Evolutionary conservation across 495 filamentous ascomycete genomes (phyloP).

Genomic region (Glonium stellatum): DNA sequence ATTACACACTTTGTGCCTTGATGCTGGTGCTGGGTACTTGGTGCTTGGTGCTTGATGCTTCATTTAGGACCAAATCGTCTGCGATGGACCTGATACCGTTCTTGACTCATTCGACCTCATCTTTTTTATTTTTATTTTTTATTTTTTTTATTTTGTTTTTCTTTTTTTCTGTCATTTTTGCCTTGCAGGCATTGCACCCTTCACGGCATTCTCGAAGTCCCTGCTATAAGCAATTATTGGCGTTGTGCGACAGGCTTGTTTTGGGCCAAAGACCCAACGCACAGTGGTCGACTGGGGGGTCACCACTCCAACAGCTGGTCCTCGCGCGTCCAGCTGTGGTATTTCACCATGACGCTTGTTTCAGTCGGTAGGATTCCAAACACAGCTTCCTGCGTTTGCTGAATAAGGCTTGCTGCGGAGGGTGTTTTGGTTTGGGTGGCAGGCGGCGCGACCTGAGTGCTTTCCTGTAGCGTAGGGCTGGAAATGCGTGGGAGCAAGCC

Average conservation of each 20-base stretch:
- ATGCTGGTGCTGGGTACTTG: no score
- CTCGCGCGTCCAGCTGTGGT: background rate
- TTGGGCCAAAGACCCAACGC: background rate
- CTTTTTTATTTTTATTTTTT: background rate
- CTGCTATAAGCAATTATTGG: constrained; percentile 1
- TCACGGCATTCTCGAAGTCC: background rate
- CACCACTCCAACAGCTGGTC: background rate
- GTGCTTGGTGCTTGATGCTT: no score
- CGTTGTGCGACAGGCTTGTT: background rate
- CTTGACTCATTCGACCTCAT: background rate
- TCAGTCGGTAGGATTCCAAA: background rate
- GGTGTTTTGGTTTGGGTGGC: no score
- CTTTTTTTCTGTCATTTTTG: no score
- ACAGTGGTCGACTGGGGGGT: background rate
- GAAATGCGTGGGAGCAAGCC: background rate
- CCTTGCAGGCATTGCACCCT: background rate
- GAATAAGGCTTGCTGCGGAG: background rate
- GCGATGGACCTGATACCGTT: background rate
- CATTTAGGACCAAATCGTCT: background rate
- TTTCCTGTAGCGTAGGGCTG: background rate
- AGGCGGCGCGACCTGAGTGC: no score
- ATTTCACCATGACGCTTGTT: background rate
- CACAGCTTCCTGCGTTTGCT: background rate
- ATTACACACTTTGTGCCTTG: no score
- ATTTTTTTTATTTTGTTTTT: background rate